A percentile compares a stretch with the other conserved stretches of the same genome.
Conservation (phyloP, 202 grass and related monocot species). For the Panicum hallii region DNA sequence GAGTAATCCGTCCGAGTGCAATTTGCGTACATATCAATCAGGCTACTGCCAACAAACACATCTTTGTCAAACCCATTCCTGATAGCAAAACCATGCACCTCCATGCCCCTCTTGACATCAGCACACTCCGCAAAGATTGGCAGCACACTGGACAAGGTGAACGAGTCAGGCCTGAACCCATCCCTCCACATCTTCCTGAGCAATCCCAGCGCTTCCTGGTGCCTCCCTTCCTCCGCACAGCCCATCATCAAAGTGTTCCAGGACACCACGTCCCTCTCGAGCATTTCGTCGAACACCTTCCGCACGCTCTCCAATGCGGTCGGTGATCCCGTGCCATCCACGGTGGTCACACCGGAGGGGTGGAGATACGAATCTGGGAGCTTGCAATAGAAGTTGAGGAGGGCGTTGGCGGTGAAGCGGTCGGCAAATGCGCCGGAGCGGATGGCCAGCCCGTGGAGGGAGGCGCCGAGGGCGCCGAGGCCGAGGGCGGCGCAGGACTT, state of each 20-base stretch:
- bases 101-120: conserved; percentile 63
- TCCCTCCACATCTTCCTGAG: conserved; percentile 65
- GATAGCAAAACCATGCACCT: conserved; percentile 68
- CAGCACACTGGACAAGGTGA: conserved; percentile 68
- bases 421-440: conserved; percentile 60
- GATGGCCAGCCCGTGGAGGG: conserved; percentile 69
- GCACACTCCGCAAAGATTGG: conserved; percentile 66
- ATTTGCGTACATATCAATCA: conserved; percentile 89
- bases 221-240: conserved; percentile 52
- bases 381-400: conserved; percentile 80
- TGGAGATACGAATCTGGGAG: background rate
- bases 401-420: conserved; percentile 60
- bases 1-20: conserved; percentile 66
- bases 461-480: conserved; percentile 47
- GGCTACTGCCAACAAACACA: conserved; percentile 71
- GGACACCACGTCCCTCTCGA: conserved; percentile 57
- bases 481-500: conserved; percentile 62
- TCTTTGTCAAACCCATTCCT: conserved; percentile 60
- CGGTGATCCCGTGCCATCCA: background rate
- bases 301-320: conserved; percentile 27
- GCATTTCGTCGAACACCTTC: conserved; percentile 87
- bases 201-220: conserved; percentile 52
- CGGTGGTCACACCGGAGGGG: background rate
- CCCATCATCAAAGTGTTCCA: conserved; percentile 73
- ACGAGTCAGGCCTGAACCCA: conserved; percentile 67